phyloP scores from a whole-genome alignment of 1,284 basidiomycete genomes.

The Abortiporus biennis region DNA sequence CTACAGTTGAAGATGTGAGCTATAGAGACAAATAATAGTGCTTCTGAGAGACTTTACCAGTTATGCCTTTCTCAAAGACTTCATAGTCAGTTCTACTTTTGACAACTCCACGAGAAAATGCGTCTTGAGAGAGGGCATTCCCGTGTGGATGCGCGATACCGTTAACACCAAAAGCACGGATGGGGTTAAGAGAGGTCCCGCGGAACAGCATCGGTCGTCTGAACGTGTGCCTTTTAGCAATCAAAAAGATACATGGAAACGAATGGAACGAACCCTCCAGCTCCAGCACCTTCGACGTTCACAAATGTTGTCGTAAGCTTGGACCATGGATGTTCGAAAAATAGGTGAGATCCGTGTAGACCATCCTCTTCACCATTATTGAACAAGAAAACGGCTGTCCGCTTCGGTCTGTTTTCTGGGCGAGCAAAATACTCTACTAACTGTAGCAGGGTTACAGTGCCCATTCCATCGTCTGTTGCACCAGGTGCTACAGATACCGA shows the following conservation, averaged over 20 bases:
- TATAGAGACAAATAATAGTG: background rate
- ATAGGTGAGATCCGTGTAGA: slow-evolving; percentile 65
- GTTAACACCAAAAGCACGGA: slow-evolving; percentile 39
- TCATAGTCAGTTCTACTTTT: slow-evolving; percentile 63
- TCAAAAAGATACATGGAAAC: slow-evolving; percentile 1
- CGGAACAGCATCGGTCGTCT: slow-evolving; percentile 66
- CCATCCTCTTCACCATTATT: slow-evolving; percentile 81
- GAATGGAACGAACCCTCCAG: slow-evolving; percentile 55
- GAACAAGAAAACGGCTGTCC: slow-evolving; percentile 71
- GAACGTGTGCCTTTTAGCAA: slow-evolving; percentile 2
- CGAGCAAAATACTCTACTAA: slow-evolving; percentile 54
- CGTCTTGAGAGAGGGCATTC: slow-evolving; percentile 58
- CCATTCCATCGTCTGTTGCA: slow-evolving; percentile 75
- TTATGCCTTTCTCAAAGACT: slow-evolving; percentile 37
- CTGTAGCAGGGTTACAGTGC: slow-evolving; percentile 59
- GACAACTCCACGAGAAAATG: slow-evolving; percentile 52
- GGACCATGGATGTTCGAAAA: slow-evolving; percentile 65
- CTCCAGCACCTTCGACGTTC: slow-evolving; percentile 76
- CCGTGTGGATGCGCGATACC: slow-evolving; percentile 56
- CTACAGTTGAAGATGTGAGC: background rate
- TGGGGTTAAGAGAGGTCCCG: slow-evolving; percentile 45
- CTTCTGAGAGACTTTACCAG: no score
- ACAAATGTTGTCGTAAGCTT: slow-evolving; percentile 59
- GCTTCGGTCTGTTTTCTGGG: slow-evolving; percentile 32
- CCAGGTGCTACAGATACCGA: slow-evolving; percentile 73